Percentiles rank a stretch among this genome's conserved stretches.
phyloP scores from a whole-genome alignment of 345 rosid genomes.

The Salix arbutifolia region DNA sequence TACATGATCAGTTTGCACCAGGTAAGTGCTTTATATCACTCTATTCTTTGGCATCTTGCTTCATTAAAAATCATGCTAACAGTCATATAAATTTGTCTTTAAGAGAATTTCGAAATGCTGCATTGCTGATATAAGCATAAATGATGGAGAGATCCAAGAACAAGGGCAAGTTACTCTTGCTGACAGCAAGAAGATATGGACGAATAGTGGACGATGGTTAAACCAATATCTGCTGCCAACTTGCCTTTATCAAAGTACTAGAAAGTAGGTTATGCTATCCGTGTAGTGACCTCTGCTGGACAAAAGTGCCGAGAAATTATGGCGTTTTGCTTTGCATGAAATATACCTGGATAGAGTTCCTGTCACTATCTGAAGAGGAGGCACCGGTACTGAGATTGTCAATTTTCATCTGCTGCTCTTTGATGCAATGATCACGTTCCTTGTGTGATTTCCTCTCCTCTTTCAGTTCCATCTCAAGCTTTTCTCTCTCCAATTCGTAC shows the following conservation, averaged over 20 bases:
- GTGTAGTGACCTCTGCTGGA: neutral
- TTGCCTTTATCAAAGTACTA: neutral
- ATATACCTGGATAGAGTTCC: constrained; percentile 59
- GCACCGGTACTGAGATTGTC: constrained; percentile 50
- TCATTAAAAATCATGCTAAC: neutral
- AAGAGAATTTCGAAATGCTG: neutral
- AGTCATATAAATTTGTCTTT: neutral
- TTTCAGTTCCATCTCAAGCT: constrained; percentile 75
- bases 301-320: neutral
- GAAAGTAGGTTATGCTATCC: constrained; percentile 1
- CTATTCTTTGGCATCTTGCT: neutral
- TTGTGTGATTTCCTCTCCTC: constrained; percentile 77
- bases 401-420: constrained; percentile 65
- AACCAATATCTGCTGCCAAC: neutral
- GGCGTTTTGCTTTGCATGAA: constrained; percentile 3
- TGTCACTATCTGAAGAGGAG: constrained; percentile 41
- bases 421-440: constrained; percentile 59
- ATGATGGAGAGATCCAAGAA: neutral
- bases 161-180: neutral
- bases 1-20: neutral
- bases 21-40: neutral
- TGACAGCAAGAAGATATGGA: neutral
- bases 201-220: neutral
- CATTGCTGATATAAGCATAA: neutral
- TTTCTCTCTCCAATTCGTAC: constrained; percentile 88